phyloP scores from a whole-genome alignment of 352 stramenopile species.

The Globisporangium spiculum region DNA sequence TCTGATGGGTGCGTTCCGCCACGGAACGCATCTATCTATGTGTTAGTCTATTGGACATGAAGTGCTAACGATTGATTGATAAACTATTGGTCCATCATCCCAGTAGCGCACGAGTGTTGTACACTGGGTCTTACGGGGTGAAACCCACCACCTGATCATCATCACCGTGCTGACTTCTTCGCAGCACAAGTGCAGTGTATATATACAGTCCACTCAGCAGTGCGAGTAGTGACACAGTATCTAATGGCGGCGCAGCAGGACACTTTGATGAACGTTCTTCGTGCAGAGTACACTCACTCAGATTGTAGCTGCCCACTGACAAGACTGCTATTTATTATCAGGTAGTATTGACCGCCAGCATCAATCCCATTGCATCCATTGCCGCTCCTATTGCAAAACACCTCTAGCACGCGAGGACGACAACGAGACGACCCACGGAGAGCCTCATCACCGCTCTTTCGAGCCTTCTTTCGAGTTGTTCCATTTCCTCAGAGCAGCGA shows the following conservation, averaged over 20 bases:
- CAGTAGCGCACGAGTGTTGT: not conserved
- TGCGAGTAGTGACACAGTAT: not conserved
- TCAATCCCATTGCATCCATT: not conserved
- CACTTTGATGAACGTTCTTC: not conserved
- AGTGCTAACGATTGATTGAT: not conserved
- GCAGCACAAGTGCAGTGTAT: too few species aligned
- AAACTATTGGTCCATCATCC: constrained; percentile 7
- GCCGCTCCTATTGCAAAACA: not conserved
- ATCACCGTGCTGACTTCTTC: not conserved
- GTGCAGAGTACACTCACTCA: not conserved
- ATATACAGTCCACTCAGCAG: not conserved
- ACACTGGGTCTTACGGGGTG: not conserved
- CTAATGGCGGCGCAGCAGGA: not conserved
- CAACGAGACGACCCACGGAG: not conserved
- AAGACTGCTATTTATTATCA: not conserved
- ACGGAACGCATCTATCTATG: not conserved
- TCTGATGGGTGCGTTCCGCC: not conserved
- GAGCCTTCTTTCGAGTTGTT: not conserved
- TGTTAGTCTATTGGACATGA: not conserved
- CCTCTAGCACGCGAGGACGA: not conserved
- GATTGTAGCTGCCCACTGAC: not conserved
- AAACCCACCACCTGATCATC: not conserved
- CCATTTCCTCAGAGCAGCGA: not conserved
- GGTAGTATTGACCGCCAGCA: not conserved
- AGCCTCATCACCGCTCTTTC: not conserved